A percentile compares a stretch with the other conserved stretches of the same genome.
These are phyloP conservation scores for Colletotrichum sp. DNA, from an alignment of 2,329 filamentous ascomycete species.

Conservation along the genomic window DNA sequence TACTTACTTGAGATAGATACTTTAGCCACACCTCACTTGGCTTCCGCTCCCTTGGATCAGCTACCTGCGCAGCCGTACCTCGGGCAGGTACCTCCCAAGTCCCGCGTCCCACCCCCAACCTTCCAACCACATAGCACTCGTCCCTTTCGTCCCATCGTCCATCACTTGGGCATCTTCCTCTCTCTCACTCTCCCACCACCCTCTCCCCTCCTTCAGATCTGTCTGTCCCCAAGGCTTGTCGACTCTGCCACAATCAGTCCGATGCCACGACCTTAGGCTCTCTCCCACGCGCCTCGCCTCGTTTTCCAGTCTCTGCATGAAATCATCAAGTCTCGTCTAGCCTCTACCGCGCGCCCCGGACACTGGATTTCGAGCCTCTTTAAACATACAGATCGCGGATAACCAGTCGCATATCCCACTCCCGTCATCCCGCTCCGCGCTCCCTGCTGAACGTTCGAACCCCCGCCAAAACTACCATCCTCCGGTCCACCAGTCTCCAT, in stretches of 20 bases:
- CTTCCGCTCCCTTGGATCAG: constrained; percentile 13
- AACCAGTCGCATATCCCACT: constrained; percentile 1
- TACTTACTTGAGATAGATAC: neutral
- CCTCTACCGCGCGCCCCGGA: neutral
- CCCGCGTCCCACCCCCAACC: neutral
- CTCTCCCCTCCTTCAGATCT: constrained; percentile 25
- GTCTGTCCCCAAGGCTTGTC: neutral
- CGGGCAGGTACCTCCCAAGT: neutral
- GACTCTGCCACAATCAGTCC: constrained; percentile 17
- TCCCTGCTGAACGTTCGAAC: neutral
- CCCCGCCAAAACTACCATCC: neutral
- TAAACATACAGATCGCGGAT: neutral
- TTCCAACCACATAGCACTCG: neutral
- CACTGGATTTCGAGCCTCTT: neutral
- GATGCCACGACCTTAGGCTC: constrained; percentile 1
- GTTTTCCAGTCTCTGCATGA: neutral
- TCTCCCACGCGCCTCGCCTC: constrained; percentile 7
- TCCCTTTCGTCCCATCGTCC: neutral
- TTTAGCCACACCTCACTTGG: neutral
- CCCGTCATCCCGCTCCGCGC: neutral
- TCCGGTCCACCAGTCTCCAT: constrained; percentile 5
- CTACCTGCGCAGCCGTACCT: neutral
- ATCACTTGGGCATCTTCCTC: constrained; percentile 4
- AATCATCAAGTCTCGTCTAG: neutral
- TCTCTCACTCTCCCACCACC: neutral